Conservation (phyloP, 352 stramenopile species). For the Pythium phragmitis region DNA sequence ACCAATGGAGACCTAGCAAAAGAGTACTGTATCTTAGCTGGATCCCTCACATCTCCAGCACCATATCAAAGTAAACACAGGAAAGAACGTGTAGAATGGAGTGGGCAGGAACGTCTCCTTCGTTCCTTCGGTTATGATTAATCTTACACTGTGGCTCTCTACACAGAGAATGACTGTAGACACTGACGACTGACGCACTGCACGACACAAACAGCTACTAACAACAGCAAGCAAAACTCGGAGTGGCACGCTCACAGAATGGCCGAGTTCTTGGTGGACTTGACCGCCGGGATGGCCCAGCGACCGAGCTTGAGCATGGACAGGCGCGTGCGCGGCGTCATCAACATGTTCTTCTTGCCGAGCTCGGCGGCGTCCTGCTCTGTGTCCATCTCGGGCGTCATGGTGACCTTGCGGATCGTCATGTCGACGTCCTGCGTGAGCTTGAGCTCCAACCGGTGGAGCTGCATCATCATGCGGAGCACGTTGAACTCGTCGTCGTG, state of each 20-base stretch:
- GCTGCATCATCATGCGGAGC: constrained; percentile 67
- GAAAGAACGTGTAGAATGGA: not conserved
- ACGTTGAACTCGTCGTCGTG: constrained; percentile 65
- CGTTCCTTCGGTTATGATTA: constrained; percentile 1
- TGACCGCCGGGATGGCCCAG: constrained; percentile 20
- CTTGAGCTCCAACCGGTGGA: constrained; percentile 64
- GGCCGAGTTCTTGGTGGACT: constrained; percentile 23
- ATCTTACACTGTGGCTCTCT: constrained; percentile 2
- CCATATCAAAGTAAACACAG: no score
- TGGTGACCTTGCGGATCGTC: constrained; percentile 50
- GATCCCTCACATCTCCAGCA: no score
- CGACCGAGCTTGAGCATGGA: constrained; percentile 27
- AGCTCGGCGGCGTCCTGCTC: constrained; percentile 16
- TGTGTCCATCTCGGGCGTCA: constrained; percentile 33
- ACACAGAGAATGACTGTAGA: not conserved
- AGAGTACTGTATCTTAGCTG: no score
- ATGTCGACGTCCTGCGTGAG: constrained; percentile 43
- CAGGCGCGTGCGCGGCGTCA: constrained; percentile 29
- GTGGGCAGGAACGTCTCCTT: constrained; percentile 10
- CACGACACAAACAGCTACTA: constrained; percentile 2
- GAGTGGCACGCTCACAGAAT: constrained; percentile 18
- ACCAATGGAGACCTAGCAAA: not conserved
- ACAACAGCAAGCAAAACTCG: not conserved
- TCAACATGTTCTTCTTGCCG: constrained; percentile 29
- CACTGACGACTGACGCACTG: not conserved